Evolutionary conservation across 257 asterid species (phyloP).

Genomic region (Solanum peruvianum): DNA sequence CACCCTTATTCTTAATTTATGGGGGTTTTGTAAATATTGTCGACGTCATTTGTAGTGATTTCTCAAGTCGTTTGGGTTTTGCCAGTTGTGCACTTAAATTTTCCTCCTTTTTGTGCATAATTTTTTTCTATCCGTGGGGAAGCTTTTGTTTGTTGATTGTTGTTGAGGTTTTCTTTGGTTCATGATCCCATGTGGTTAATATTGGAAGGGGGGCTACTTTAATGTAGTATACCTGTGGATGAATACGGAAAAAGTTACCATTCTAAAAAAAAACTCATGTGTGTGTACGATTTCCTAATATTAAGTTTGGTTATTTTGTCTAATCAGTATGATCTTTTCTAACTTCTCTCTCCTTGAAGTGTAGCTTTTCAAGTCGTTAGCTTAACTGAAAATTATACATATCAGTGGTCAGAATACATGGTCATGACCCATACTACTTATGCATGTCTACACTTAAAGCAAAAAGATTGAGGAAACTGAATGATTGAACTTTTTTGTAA

Average conservation of each 20-base stretch:
- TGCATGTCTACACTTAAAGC: too few species aligned
- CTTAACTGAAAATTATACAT: neutral
- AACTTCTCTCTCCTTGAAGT: neutral
- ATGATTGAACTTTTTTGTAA: too few species aligned
- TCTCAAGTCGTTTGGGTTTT: neutral
- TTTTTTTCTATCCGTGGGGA: neutral
- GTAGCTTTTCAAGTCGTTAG: neutral
- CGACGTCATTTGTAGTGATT: neutral
- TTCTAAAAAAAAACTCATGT: neutral
- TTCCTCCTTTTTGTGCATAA: neutral
- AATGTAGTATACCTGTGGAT: too few species aligned
- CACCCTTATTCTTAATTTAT: too few species aligned
- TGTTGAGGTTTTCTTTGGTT: neutral
- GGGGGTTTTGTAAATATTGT: neutral
- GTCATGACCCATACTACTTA: too few species aligned
- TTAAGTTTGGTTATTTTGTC: neutral
- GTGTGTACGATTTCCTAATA: neutral
- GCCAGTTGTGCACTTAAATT: neutral
- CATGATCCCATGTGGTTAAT: neutral
- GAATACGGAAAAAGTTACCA: too few species aligned
- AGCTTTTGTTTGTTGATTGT: neutral
- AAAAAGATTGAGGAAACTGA: too few species aligned
- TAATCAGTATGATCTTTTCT: neutral
- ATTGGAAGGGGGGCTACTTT: too few species aligned
- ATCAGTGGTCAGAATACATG: neutral